Evolutionary conservation across 805 yeast genomes (phyloP), one percentile per base, ranked within the genome.

Genomic region (Scheffersomyces ergatensis): DNA sequence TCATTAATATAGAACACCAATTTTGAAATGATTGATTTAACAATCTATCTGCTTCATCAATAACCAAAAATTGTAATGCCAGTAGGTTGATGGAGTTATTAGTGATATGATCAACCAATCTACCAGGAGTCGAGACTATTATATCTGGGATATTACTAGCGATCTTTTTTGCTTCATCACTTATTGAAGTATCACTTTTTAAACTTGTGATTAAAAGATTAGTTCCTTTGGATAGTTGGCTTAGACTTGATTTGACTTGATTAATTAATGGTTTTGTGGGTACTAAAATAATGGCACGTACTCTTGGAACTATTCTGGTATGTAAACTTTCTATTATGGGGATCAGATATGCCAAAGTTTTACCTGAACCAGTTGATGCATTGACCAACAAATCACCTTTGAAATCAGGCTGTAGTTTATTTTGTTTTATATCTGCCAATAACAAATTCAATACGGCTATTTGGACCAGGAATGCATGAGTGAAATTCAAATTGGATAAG

Each of bases 331-430:
- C 89, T 2, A 93, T 72, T 6, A 93, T 75, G 1, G 99, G 98
- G 2, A 92, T 73, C 37, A 81, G 73, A 55, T 92, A 92, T 2
- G 97, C 95, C 40, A 93, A 67, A 0, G 99, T 92, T 58, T 92
- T 92, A 54, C 99, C 99, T 0, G 96, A 85, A 33, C 99, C 99
- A 0, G 99, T 92, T 9, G 95, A 79, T 2, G 99, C 96, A 62
- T 92, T 90, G 5, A 92, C 96, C 34, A 92, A 67, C 15, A 89
- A 61, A 62, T 93, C 96, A 18, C 92, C 92, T 42, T 70, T 68
- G 32, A 77, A 69, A 39, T 72, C 79, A 1, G 87, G 83, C 15
- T 62, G 61, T 16, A 74, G 49, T 31, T 56, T 50, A 43, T 64
- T 67, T 46, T 59, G 48, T 44, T 64, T 51, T 49, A 73, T 59